phyloP scores from a whole-genome alignment of 805 yeast genomes.

The Torulaspora maleeae region DNA sequence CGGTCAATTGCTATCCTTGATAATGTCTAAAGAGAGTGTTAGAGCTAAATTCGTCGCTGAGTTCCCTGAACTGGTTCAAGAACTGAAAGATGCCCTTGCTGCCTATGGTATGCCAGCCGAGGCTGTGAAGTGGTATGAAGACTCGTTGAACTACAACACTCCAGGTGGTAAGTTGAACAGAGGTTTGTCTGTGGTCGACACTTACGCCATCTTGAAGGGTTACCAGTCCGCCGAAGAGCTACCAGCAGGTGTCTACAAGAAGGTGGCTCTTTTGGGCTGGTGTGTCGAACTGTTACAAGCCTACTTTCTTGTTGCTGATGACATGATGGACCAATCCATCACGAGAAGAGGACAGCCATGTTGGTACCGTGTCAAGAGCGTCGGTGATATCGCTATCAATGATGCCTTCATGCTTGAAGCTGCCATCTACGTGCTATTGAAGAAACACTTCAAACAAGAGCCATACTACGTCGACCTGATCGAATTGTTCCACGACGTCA shows the following conservation, averaged over 20 bases:
- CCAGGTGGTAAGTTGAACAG: slow-evolving; percentile 97
- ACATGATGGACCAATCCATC: slow-evolving; percentile 94
- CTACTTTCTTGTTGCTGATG: slow-evolving; percentile 94
- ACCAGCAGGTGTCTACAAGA: slow-evolving; percentile 64
- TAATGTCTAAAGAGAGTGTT: slow-evolving; percentile 25
- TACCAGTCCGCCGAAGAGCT: slow-evolving; percentile 56
- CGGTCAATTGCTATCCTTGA: slow-evolving; percentile 3
- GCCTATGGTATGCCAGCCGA: slow-evolving; percentile 78
- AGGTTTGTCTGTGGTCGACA: slow-evolving; percentile 92
- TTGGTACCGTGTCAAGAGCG: slow-evolving; percentile 81
- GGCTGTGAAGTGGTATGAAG: slow-evolving; percentile 80
- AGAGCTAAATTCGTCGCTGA: slow-evolving; percentile 57
- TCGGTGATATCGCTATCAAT: slow-evolving; percentile 91
- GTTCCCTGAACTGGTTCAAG: slow-evolving; percentile 75
- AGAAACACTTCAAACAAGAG: slow-evolving; percentile 81
- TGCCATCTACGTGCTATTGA: slow-evolving; percentile 81
- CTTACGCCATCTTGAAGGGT: slow-evolving; percentile 75
- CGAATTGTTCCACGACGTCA: slow-evolving; percentile 94
- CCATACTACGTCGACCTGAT: slow-evolving; percentile 81
- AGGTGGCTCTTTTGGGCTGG: slow-evolving; percentile 92
- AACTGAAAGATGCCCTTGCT: slow-evolving; percentile 56
- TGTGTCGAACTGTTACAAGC: slow-evolving; percentile 91
- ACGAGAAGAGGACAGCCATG: slow-evolving; percentile 99
- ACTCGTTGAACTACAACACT: slow-evolving; percentile 73
- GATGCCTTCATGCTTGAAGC: slow-evolving; percentile 97